Evolutionary conservation across 768 basidiomycete species (phyloP), one percentile per base, ranked within the genome.

Genomic region (Lentinula detonsa): DNA sequence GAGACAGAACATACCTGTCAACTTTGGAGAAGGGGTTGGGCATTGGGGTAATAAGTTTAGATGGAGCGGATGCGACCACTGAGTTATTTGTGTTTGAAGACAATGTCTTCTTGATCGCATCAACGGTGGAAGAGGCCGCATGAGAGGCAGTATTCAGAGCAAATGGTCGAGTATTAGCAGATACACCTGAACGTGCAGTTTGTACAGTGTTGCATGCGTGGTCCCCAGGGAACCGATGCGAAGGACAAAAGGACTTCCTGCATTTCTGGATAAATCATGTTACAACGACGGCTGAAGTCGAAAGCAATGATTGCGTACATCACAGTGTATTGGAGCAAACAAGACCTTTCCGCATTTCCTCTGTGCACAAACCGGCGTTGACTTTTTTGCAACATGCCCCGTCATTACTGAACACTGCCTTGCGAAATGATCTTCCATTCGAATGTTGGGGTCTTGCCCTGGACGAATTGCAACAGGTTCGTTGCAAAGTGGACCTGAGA

Each of bases 151-250:
- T 21, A 42, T 78, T 76, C 48, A 78, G 50, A 28, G 74, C 74
- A 55, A 72, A 60, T 28, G 72, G 64, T 3, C 78, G 76, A 21
- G 77, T 76, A 57, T 74, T 70, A 2, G 76, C 75, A 43, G 75
- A 78, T 55, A 79, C 62, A 35, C 75, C 74, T 61, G 46, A 53
- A 64, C 62, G 53, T 65, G 46, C 37, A 62, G 37, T 9, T 61
- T 72, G 48, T 10, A 70, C 35, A 18, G 69, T 52, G 33, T 71
- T 31, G 66, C 91, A 92, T 57, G 61, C 76, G 63, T 95, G 92
- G 65, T 90, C 86, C 45, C 76, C 75, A 8, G 91, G 87, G 72
- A 91, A 91, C 48, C 93, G 88, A 68, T 95, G 92, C 31, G 83
- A 74, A 0, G 89, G 80, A 69, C 92, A 95, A 69, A 85, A 94